Evolutionary conservation across 768 basidiomycete species (phyloP).

Genomic region (Agrocybe pediades): DNA sequence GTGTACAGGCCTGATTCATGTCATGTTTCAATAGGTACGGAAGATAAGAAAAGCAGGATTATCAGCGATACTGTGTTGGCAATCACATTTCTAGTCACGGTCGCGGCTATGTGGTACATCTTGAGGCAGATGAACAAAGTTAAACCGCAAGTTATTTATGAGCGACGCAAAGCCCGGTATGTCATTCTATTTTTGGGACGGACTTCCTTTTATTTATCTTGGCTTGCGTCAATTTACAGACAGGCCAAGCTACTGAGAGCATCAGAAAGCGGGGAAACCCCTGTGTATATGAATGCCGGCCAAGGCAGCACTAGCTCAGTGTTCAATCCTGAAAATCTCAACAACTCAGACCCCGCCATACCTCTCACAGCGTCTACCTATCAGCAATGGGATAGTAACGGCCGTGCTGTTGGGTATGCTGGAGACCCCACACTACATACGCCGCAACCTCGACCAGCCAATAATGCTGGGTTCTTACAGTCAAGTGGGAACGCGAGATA

Average conservation of each 20-base stretch:
- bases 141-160: constrained; percentile 70
- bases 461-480: constrained; percentile 3
- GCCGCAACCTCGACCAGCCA: constrained; percentile 44
- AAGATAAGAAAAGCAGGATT: constrained; percentile 53
- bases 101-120: constrained; percentile 86
- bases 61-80: constrained; percentile 71
- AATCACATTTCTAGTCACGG: constrained; percentile 69
- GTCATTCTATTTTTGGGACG: constrained; percentile 4
- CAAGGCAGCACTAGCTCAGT: neutral
- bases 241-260: constrained; percentile 52
- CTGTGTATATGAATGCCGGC: neutral
- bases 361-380: constrained; percentile 28
- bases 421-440: constrained; percentile 45
- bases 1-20: neutral
- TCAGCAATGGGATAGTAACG: constrained; percentile 55
- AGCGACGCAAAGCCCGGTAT: constrained; percentile 70
- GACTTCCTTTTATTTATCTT: neutral
- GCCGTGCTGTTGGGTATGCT: constrained; percentile 50
- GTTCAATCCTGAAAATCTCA: neutral
- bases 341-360: neutral
- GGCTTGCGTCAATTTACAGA: constrained; percentile 37
- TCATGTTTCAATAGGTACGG: constrained; percentile 26
- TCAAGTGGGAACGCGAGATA: neutral
- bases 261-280: constrained; percentile 11
- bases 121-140: constrained; percentile 66